Percentiles rank a stretch among this genome's conserved stretches.
Conservation (phyloP, 2,329 filamentous ascomycete genomes). For the Acephala macrosclerotiorum region DNA sequence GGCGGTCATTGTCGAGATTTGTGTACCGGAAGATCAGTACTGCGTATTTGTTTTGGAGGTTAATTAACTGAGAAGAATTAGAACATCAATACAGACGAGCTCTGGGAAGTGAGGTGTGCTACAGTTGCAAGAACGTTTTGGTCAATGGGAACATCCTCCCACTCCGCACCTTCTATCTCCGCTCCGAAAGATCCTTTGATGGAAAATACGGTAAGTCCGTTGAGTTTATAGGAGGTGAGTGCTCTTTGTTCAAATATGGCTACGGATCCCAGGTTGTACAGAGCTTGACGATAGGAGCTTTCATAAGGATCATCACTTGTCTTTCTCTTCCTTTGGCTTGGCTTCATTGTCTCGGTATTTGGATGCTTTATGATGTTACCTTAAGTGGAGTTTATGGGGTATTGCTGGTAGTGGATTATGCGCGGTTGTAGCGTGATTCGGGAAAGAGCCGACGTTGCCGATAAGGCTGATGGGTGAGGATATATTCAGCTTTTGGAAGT, state of each 20-base stretch:
- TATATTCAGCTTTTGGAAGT: too few species aligned
- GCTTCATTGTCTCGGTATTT: too few species aligned
- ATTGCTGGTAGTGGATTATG: too few species aligned
- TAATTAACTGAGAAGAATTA: background rate
- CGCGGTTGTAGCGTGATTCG: too few species aligned
- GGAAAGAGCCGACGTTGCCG: too few species aligned
- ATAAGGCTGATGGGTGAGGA: too few species aligned
- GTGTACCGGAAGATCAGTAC: slow-evolving; percentile 59
- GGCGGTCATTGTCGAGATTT: slow-evolving; percentile 54
- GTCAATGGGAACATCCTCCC: slow-evolving; percentile 42
- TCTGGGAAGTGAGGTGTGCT: background rate
- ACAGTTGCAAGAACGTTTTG: slow-evolving; percentile 18
- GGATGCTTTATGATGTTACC: too few species aligned
- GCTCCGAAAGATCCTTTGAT: slow-evolving; percentile 43
- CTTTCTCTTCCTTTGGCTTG: too few species aligned
- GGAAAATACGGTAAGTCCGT: background rate
- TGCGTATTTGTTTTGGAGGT: slow-evolving; percentile 49
- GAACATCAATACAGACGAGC: background rate
- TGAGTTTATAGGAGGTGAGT: background rate
- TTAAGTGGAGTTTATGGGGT: too few species aligned
- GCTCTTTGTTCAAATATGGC: background rate
- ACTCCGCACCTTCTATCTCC: slow-evolving; percentile 47
- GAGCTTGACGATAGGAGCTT: too few species aligned
- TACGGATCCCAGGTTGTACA: background rate
- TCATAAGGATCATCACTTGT: too few species aligned